These are phyloP conservation scores for Globisporangium paddicum DNA, from an alignment of 352 stramenopile genomes.

Conservation along the genomic window DNA sequence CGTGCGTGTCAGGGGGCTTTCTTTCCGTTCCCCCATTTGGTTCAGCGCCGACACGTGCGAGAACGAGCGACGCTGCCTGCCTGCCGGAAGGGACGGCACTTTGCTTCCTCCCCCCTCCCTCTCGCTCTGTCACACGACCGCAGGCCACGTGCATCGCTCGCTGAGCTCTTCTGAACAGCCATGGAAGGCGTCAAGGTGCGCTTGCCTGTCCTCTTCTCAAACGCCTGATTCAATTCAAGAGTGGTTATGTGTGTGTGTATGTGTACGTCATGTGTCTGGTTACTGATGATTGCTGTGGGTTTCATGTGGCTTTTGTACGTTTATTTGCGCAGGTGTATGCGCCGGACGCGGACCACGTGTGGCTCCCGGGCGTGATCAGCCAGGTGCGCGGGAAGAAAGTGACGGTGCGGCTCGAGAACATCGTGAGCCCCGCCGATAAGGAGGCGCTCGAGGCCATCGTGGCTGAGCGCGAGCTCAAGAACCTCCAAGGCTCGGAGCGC, in stretches of 20 bases:
- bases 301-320: not conserved
- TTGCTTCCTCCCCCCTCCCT: not conserved
- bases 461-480: slow-evolving; percentile 46
- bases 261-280: not conserved
- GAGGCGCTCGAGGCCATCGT: slow-evolving; percentile 33
- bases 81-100: not conserved
- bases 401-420: slow-evolving; percentile 59
- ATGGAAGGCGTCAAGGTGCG: slow-evolving; percentile 66
- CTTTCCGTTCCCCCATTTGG: slow-evolving; percentile 1
- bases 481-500: slow-evolving; percentile 49
- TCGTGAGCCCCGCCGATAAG: slow-evolving; percentile 45
- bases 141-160: not conserved
- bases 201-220: not conserved
- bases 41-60: not conserved
- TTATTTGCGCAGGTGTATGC: slow-evolving; percentile 54
- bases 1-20: slow-evolving; percentile 2
- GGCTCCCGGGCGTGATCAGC: slow-evolving; percentile 72
- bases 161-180: slow-evolving; percentile 1
- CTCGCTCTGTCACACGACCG: not conserved
- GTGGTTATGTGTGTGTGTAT: not conserved
- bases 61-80: slow-evolving; percentile 6
- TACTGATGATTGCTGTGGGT: not conserved
- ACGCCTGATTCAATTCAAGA: not conserved
- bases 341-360: slow-evolving; percentile 72
- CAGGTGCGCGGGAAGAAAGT: slow-evolving; percentile 44